Evolutionary conservation across 768 basidiomycete species (phyloP).

Genomic region (Agaricus sinodeliciosus): DNA sequence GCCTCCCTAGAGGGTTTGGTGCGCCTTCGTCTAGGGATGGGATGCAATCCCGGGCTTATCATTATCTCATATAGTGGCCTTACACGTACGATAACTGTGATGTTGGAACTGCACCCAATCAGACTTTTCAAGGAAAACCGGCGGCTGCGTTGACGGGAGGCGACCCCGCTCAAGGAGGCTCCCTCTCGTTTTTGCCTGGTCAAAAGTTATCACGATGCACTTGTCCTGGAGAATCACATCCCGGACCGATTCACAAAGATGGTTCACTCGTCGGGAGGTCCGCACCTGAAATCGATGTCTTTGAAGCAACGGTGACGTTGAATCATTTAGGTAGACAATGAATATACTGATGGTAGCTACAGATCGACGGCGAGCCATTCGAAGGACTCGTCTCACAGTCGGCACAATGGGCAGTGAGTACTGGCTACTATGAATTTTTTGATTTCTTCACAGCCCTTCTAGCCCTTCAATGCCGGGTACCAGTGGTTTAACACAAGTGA

Average conservation of each 20-base stretch:
- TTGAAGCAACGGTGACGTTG: conserved; percentile 65
- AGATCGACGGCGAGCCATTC: conserved; percentile 28
- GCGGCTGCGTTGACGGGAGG: conserved; percentile 53
- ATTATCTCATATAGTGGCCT: conserved; percentile 49
- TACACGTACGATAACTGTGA: conserved; percentile 85
- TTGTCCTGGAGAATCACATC: conserved; percentile 79
- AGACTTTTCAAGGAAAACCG: conserved; percentile 65
- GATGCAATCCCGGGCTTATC: conserved; percentile 1
- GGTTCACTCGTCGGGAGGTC: conserved; percentile 76
- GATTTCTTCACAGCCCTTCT: conserved; percentile 6
- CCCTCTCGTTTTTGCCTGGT: conserved; percentile 80
- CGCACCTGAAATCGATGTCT: conserved; percentile 87
- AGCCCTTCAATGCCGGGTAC: conserved; percentile 78
- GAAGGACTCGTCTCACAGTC: conserved; percentile 72
- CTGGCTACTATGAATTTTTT: conserved; percentile 1
- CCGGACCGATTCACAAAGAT: conserved; percentile 74
- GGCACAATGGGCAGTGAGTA: conserved; percentile 70
- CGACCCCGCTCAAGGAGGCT: conserved; percentile 42
- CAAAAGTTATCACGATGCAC: conserved; percentile 87
- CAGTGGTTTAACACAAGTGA: conserved; percentile 58
- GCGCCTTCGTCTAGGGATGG: conserved; percentile 12
- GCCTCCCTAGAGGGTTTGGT: conserved; percentile 79
- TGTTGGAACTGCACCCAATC: conserved; percentile 87
- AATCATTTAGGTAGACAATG: neutral
- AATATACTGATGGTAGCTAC: conserved; percentile 3